Base-by-base conservation (phyloP, 1,284 basidiomycete species). In the Cutaneotrichosporon sp. region DNA sequence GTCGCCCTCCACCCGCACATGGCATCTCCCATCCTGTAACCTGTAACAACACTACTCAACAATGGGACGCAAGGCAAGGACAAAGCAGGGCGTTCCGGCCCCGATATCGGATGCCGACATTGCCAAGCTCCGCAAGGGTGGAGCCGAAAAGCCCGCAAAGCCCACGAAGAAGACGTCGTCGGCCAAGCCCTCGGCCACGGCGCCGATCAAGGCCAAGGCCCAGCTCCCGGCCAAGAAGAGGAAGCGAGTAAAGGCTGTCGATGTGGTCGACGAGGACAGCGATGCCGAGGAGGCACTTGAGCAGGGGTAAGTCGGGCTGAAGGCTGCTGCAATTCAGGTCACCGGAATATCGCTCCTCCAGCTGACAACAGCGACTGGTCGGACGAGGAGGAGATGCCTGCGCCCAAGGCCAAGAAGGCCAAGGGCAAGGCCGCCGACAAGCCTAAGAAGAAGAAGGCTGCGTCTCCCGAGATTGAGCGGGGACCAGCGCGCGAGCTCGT, bases 1-100 rank as follows among this genome's bases (percentile, higher is more conserved):
- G 40, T 42, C 40, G 40, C 40, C 40, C 16, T 18, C 40, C 11
- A 13, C 40, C 11, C 40, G 31, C 21, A 47, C 40, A 22, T 31
- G n/a, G 34, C 31, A 42, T 40, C 46, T n/a, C 26, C 11, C 34
- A 36, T 36, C 34, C 34, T 36, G 34, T 26, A 26, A 50, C 32
- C 18, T 13, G 14, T 26, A 31, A 31, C 32, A 36, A 32, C 21
- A 18, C 5, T 7, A 40, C 56, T 31, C 34, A 40, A 51, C 56
- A 50, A 65, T 96, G 92, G 94, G 94, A 73, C 87, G 92, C 77
- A 88, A 92, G 73, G 87, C 92, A 70, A 92, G 90, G 82, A 90
- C 90, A 82, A 97, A 97, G 84, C 94, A 97, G 81, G 86, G 84
- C 0, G 83, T 87, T 5, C 92, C 92, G 2, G 82, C 82, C 65